Conservation (phyloP, 1,284 basidiomycete species). For the Thelephora terrestris region DNA sequence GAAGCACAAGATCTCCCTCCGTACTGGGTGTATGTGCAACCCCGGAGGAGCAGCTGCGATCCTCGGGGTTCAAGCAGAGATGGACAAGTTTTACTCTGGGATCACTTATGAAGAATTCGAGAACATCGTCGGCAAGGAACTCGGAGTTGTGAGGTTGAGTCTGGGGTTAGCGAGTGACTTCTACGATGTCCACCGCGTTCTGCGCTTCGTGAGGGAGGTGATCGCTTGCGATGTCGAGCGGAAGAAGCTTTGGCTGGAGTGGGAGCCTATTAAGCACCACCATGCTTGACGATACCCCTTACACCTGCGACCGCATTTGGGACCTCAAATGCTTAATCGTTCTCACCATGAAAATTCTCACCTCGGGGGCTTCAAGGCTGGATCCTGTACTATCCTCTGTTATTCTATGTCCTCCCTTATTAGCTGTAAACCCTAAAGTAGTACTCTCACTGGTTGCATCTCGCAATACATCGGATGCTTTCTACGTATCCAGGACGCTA, state of each 20-base stretch:
- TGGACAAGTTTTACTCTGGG: slow-evolving; percentile 50
- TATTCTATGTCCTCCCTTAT: too few species aligned
- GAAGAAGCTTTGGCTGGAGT: background rate
- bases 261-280: background rate
- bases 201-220: slow-evolving; percentile 39
- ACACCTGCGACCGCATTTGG: too few species aligned
- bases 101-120: slow-evolving; percentile 56
- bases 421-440: too few species aligned
- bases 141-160: slow-evolving; percentile 67
- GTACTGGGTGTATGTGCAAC: slow-evolving; percentile 81
- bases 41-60: slow-evolving; percentile 68
- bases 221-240: background rate
- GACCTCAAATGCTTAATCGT: too few species aligned
- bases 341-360: too few species aligned
- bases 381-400: too few species aligned
- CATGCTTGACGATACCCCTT: too few species aligned
- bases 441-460: too few species aligned
- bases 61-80: slow-evolving; percentile 53
- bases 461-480: too few species aligned
- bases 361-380: too few species aligned
- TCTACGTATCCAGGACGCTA: too few species aligned
- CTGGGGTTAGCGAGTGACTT: slow-evolving; percentile 69
- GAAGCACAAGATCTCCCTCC: slow-evolving; percentile 53
- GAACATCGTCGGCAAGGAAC: slow-evolving; percentile 46
- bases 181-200: slow-evolving; percentile 58